A percentile compares a stretch with the other conserved stretches of the same genome.
These are phyloP conservation scores for Phytopythium aichiense DNA, from an alignment of 352 stramenopile genomes.

Conservation along the genomic window DNA sequence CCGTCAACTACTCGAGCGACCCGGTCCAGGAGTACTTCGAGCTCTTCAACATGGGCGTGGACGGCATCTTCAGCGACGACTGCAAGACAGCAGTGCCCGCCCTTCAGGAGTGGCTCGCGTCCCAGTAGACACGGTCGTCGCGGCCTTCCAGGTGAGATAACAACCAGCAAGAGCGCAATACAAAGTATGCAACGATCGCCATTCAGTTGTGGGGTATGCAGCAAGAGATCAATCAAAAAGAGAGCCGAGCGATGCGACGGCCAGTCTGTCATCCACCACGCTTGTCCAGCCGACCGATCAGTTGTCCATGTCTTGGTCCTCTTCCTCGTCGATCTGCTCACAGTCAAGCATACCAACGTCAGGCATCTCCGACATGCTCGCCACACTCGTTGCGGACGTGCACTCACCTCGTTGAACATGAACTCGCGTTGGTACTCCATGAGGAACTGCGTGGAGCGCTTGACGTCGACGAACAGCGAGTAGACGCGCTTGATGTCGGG, in stretches of 20 bases:
- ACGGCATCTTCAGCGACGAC: slow-evolving; percentile 63
- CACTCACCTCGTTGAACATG: slow-evolving; percentile 96
- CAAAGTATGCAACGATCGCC: neutral
- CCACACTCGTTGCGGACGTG: neutral
- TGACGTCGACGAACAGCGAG: slow-evolving; percentile 97
- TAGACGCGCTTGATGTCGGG: slow-evolving; percentile 95
- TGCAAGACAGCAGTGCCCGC: slow-evolving; percentile 46
- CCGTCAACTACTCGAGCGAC: slow-evolving; percentile 59
- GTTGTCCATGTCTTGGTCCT: slow-evolving; percentile 38
- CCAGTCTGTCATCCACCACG: neutral
- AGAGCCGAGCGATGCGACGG: neutral
- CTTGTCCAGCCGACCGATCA: slow-evolving; percentile 4
- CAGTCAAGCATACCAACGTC: neutral
- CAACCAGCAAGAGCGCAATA: neutral
- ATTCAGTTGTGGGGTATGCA: neutral
- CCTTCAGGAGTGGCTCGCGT: slow-evolving; percentile 31
- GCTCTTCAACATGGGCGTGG: slow-evolving; percentile 56
- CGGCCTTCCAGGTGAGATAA: neutral
- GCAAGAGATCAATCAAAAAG: neutral
- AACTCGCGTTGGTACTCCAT: slow-evolving; percentile 99
- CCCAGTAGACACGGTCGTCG: slow-evolving; percentile 10
- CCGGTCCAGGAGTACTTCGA: slow-evolving; percentile 57
- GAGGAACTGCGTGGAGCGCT: slow-evolving; percentile 98
- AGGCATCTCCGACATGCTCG: slow-evolving; percentile 14
- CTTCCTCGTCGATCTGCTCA: slow-evolving; percentile 21